Evolutionary conservation across 257 asterid genomes (phyloP).

Genomic region (Coffea canephora): DNA sequence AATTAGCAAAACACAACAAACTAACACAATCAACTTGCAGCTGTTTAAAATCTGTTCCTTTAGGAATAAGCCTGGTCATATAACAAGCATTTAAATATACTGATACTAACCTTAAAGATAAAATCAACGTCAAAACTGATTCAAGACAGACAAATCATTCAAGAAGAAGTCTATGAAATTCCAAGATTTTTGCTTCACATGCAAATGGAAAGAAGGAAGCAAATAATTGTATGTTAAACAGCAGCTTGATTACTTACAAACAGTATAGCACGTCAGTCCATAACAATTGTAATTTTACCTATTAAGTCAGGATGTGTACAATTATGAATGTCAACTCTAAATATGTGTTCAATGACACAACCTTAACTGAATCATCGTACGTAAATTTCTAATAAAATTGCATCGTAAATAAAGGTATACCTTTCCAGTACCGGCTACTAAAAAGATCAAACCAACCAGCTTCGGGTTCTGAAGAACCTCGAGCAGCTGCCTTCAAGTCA

Average conservation of each 20-base stretch:
- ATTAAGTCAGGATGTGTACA: background rate
- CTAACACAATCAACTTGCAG: background rate
- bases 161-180: background rate
- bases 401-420: slow-evolving; percentile 35
- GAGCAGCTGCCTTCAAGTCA: slow-evolving; percentile 69
- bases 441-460: slow-evolving; percentile 98
- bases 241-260: background rate
- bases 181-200: background rate
- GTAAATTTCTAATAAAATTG: background rate
- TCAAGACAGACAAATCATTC: background rate
- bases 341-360: background rate
- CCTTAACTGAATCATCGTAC: background rate
- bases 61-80: background rate
- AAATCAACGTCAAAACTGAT: background rate
- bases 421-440: slow-evolving; percentile 83
- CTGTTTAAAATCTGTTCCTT: background rate
- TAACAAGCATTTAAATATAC: background rate
- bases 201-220: background rate
- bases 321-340: background rate
- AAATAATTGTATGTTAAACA: background rate
- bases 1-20: background rate
- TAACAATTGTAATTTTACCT: background rate
- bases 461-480: slow-evolving; percentile 74
- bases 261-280: background rate
- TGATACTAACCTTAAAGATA: background rate